Percentiles rank a stretch among this genome's conserved stretches.
phyloP scores from a whole-genome alignment of 139 green algal species.

The Ettlia oleoabundans region DNA sequence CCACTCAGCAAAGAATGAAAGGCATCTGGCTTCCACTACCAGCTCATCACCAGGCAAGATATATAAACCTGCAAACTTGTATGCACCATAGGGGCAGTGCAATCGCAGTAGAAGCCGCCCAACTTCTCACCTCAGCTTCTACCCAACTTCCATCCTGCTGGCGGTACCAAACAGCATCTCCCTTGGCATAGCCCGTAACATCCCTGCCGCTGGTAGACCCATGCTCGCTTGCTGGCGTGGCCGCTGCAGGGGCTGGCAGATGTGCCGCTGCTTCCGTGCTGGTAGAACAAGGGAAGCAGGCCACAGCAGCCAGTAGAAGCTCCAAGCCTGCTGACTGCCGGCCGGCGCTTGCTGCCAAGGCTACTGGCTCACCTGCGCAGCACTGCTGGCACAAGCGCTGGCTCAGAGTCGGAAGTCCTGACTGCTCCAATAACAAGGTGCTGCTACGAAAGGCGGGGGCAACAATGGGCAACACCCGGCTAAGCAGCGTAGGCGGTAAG shows the following conservation, averaged over 20 bases:
- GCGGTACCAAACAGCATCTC: slow-evolving; percentile 39
- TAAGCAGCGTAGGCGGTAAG: background rate
- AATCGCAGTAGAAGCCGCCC: too few species aligned
- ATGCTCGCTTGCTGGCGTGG: background rate
- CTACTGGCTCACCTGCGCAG: background rate
- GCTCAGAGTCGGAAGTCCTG: slow-evolving; percentile 20
- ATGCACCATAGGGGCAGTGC: background rate
- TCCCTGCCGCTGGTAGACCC: background rate
- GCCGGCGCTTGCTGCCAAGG: background rate
- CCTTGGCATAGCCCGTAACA: background rate
- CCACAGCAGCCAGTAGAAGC: slow-evolving; percentile 22
- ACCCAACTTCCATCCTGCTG: slow-evolving; percentile 29
- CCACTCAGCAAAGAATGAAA: too few species aligned
- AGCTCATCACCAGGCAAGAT: too few species aligned
- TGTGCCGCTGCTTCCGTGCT: background rate
- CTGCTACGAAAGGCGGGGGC: slow-evolving; percentile 11
- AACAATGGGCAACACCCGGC: slow-evolving; percentile 7
- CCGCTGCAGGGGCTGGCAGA: background rate
- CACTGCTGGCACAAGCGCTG: slow-evolving; percentile 18
- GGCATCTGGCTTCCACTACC: too few species aligned
- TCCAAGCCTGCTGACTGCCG: background rate
- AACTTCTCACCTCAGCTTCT: slow-evolving; percentile 23
- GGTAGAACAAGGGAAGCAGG: slow-evolving; percentile 25
- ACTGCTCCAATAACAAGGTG: slow-evolving; percentile 7
- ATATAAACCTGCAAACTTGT: too few species aligned